Evolutionary conservation across 495 filamentous ascomycete genomes (phyloP), one percentile per base, ranked within the genome.

Genomic region (Penicillium taxi): DNA sequence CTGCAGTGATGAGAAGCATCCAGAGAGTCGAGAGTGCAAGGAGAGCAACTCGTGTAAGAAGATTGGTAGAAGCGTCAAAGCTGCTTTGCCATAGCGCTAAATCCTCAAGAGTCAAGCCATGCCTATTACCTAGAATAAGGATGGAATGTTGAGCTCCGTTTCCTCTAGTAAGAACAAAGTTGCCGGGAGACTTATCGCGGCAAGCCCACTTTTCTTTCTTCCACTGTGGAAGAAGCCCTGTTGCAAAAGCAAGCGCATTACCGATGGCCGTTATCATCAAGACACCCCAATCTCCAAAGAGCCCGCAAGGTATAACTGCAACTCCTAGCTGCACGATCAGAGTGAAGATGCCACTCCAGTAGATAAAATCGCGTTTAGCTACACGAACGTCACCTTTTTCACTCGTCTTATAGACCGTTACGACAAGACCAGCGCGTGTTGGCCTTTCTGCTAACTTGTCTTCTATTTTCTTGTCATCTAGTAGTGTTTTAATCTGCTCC

Each of bases 161-260:
- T 0, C 71, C 69, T 0, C 42, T 41, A 3, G 66, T 73, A 18
- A 73, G 26, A 1, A 53, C 43, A 20, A 63, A 47, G 33, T 62
- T 54, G 1, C 48, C 49, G 11, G 36, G 26, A 9, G 36, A 34
- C 9, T 24, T 9, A n/a, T n/a, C n/a, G 6, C 63, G 64, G 44
- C 64, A 66, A 2, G 61, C 53, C 64, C 65, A 70, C 45, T 72
- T 75, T 54, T 77, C 73, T n/a, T 46, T 34, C 18, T 35, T 45
- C 71, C 68, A 77, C 35, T 77, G 70, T 4, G 56, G 56, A 11
- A 73, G 33, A 1, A 41, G 28, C 0, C 63, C 69, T 0, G 55
- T 48, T 1, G 46, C 26, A 12, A 61, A 53, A 4, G 60, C 52
- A 3, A 75, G 48, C 3, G 59, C 4, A 6, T 45, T 73, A 4